Conservation (phyloP, 805 yeast genomes). For the Zygotorulaspora sp. region DNA sequence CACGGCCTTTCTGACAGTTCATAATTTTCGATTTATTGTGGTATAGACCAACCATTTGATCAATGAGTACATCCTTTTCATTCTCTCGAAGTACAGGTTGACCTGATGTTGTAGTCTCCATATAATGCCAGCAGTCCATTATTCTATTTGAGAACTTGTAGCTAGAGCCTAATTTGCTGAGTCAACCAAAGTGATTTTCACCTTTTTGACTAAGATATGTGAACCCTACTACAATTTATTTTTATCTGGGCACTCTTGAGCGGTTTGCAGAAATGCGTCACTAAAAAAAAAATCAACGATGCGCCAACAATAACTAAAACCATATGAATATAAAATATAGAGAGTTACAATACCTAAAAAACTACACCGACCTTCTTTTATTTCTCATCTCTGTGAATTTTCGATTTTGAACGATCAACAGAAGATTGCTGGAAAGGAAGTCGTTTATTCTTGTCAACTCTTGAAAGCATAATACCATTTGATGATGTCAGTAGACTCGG, state of each 20-base stretch:
- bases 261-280: too few relatives aligned
- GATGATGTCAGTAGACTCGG: constrained; percentile 1
- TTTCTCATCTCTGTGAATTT: constrained; percentile 3
- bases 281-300: too few relatives aligned
- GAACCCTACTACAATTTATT: too few relatives aligned
- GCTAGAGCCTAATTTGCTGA: too few relatives aligned
- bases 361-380: too few relatives aligned
- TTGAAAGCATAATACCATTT: constrained; percentile 2
- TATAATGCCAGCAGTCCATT: constrained; percentile 36
- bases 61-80: constrained; percentile 52
- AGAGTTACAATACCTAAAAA: too few relatives aligned
- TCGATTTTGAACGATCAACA: constrained; percentile 5
- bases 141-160: constrained; percentile 1
- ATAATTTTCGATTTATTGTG: constrained; percentile 65
- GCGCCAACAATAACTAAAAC: too few relatives aligned
- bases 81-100: constrained; percentile 39
- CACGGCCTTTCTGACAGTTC: constrained; percentile 66
- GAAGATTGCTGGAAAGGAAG: neutral
- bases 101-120: constrained; percentile 38
- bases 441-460: constrained; percentile 2
- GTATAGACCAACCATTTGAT: constrained; percentile 64
- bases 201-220: too few relatives aligned
- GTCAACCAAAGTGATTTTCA: too few relatives aligned
- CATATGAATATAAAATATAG: too few relatives aligned
- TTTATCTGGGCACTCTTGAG: too few relatives aligned